A percentile compares a stretch with the other conserved stretches of the same genome.
These are phyloP conservation scores for Hypoxylon trugodes DNA, from an alignment of 495 filamentous ascomycete species.

Conservation along the genomic window DNA sequence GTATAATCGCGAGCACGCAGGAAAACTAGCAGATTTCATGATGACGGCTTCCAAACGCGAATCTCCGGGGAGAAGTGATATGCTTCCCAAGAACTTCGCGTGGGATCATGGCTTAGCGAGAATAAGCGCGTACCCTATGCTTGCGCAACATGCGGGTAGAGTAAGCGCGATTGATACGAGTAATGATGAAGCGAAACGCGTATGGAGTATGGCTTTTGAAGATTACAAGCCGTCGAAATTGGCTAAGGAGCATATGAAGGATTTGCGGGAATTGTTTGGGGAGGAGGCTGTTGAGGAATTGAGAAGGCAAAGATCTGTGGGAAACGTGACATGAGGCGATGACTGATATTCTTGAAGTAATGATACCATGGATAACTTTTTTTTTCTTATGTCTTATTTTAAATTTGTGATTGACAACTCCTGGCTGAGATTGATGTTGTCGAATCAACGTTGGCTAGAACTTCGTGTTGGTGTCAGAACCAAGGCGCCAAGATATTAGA, in stretches of 20 bases:
- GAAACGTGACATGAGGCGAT: not conserved
- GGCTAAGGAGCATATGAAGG: constrained; percentile 31
- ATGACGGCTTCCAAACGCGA: constrained; percentile 22
- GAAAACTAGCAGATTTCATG: constrained; percentile 41
- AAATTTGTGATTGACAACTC: not conserved
- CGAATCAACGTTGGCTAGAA: not conserved
- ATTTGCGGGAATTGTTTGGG: constrained; percentile 40
- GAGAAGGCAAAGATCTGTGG: constrained; percentile 2
- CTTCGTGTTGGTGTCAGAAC: not conserved
- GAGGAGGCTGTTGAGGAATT: constrained; percentile 32
- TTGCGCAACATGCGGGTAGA: constrained; percentile 42
- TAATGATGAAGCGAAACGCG: constrained; percentile 39
- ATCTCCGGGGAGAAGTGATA: constrained; percentile 38
- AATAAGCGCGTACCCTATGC: constrained; percentile 45
- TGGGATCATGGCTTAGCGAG: constrained; percentile 43
- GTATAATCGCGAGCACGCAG: constrained; percentile 51
- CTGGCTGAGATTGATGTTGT: not conserved
- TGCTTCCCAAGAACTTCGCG: constrained; percentile 45
- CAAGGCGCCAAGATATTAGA: constrained; percentile 4
- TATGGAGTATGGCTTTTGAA: constrained; percentile 49
- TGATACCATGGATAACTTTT: too few species aligned
- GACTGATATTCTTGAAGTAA: not conserved
- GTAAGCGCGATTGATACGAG: constrained; percentile 44
- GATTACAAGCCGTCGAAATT: constrained; percentile 36
- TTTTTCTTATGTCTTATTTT: not conserved